phyloP scores from a whole-genome alignment of 2,329 filamentous ascomycete genomes.

The Zymoseptoria pseudotritici region DNA sequence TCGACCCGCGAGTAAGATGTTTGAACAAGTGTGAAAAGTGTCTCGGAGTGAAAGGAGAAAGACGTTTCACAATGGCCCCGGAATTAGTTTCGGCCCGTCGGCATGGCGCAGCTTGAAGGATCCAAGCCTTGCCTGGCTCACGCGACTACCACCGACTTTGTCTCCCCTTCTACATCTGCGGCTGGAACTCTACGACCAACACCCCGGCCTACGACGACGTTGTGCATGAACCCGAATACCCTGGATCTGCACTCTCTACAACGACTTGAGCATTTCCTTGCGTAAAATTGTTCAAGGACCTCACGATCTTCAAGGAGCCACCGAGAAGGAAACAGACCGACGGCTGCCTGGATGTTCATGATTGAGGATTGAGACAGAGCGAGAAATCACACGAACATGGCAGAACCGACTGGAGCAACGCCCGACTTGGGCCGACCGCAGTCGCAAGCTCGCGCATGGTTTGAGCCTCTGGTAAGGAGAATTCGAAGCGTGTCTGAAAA shows the following conservation, averaged over 20 bases:
- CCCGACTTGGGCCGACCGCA: constrained; percentile 21
- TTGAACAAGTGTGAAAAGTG: background rate
- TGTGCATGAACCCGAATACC: background rate
- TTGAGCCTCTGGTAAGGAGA: constrained; percentile 21
- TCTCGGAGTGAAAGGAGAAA: background rate
- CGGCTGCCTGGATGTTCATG: background rate
- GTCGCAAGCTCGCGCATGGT: constrained; percentile 19
- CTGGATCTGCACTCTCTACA: background rate
- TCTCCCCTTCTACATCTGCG: background rate
- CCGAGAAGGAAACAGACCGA: background rate
- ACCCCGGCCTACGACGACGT: background rate
- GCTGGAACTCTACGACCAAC: background rate
- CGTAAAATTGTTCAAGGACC: background rate
- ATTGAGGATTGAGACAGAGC: background rate
- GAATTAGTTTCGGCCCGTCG: background rate
- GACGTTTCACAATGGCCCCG: background rate
- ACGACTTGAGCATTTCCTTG: background rate
- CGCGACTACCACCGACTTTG: background rate
- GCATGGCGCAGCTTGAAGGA: background rate
- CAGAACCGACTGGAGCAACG: constrained; percentile 3
- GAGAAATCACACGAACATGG: background rate
- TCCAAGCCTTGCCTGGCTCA: background rate
- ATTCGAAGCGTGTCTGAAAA: background rate
- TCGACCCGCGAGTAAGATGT: background rate
- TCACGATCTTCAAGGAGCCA: background rate